Evolutionary conservation across 2,329 filamentous ascomycete species (phyloP).

Genomic region (Fusarium pseudograminearum): DNA sequence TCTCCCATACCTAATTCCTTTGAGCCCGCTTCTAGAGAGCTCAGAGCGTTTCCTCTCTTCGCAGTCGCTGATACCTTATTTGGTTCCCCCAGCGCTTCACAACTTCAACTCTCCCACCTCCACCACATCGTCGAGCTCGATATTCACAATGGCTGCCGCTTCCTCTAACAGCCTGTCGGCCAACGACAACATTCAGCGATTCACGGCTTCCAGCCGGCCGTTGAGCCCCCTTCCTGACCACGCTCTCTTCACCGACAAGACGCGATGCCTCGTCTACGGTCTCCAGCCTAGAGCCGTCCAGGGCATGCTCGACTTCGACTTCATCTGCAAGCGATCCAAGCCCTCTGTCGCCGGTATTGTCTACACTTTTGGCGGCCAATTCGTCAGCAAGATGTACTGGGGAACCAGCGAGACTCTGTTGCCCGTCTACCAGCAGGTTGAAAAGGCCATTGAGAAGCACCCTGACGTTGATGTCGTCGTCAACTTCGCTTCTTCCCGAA

Average conservation of each 20-base stretch:
- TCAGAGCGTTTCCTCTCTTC: constrained; percentile 43
- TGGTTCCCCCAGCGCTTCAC: constrained; percentile 41
- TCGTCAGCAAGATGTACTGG: constrained; percentile 99
- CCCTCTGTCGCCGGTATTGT: constrained; percentile 99
- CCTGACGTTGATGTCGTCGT: constrained; percentile 96
- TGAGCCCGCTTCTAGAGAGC: constrained; percentile 44
- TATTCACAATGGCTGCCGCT: constrained; percentile 65
- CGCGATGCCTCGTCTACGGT: constrained; percentile 99
- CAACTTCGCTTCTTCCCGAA: constrained; percentile 99
- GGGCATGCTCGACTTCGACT: constrained; percentile 99
- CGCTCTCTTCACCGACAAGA: constrained; percentile 99
- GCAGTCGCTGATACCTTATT: constrained; percentile 43
- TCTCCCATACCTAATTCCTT: constrained; percentile 47
- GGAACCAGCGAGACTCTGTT: constrained; percentile 98
- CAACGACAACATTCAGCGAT: constrained; percentile 99
- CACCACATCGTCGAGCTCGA: constrained; percentile 43
- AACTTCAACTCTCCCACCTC: constrained; percentile 29
- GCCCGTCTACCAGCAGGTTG: constrained; percentile 94
- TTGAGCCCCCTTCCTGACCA: constrained; percentile 89
- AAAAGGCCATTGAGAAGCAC: constrained; percentile 96
- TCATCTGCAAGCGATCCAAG: constrained; percentile 98
- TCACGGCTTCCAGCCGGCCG: constrained; percentile 90
- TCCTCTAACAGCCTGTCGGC: constrained; percentile 73
- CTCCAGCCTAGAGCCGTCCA: constrained; percentile 94
- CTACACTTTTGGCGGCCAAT: constrained; percentile 99